Conservation (phyloP, 108 stramenopile species). For the Fistulifera pelliculosa region DNA sequence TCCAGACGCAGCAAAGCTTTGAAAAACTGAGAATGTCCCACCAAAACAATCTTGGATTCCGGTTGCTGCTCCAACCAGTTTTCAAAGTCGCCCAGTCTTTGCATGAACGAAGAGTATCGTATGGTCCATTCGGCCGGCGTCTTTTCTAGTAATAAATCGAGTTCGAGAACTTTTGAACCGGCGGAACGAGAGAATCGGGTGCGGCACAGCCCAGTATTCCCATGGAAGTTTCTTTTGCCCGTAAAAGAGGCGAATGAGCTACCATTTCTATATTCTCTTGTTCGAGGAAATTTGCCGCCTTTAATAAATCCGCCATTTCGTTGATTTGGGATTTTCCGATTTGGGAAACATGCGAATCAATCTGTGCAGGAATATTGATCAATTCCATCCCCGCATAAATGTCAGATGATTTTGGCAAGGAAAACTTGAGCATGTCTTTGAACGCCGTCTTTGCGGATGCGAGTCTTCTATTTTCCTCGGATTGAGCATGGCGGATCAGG, state of each 20-base stretch:
- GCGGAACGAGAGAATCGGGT: constrained; percentile 11
- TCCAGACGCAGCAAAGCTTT: constrained; percentile 50
- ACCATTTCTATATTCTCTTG: constrained; percentile 34
- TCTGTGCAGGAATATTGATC: constrained; percentile 41
- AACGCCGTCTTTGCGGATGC: constrained; percentile 22
- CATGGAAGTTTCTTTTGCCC: constrained; percentile 48
- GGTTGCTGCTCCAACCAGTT: constrained; percentile 35
- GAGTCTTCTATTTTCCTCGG: constrained; percentile 55
- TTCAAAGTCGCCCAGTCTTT: constrained; percentile 37
- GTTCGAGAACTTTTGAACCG: constrained; percentile 25
- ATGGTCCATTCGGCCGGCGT: constrained; percentile 50
- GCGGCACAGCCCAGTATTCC: constrained; percentile 48
- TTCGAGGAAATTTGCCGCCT: constrained; percentile 31
- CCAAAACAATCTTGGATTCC: constrained; percentile 38
- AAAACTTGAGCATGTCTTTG: constrained; percentile 17
- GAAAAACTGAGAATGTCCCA: constrained; percentile 68
- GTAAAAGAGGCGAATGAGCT: constrained; percentile 47
- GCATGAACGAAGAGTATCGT: constrained; percentile 20
- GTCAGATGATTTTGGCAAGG: constrained; percentile 30
- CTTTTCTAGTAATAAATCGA: constrained; percentile 33
- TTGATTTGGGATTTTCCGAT: constrained; percentile 41
- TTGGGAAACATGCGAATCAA: constrained; percentile 49
- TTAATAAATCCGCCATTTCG: constrained; percentile 27
- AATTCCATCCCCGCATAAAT: constrained; percentile 31
- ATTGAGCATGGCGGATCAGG: constrained; percentile 72